These are phyloP conservation scores for Zizania latifolia DNA, from an alignment of 176 grass and related monocot genomes.

Conservation along the genomic window DNA sequence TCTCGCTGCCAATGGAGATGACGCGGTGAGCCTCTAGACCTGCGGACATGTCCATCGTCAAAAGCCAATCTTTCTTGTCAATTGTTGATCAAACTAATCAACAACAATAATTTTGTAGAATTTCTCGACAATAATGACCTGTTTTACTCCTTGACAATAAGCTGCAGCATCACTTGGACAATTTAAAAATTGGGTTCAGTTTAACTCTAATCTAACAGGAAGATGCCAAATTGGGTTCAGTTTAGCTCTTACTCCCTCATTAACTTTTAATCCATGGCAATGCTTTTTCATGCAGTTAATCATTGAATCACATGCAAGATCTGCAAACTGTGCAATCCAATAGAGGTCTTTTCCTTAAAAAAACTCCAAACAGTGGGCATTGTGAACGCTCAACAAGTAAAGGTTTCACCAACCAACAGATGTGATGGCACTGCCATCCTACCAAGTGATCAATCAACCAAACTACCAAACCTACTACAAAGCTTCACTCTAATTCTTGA, in stretches of 20 bases:
- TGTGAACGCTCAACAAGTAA: neutral
- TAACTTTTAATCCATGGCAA: neutral
- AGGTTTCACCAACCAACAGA: neutral
- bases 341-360: neutral
- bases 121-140: neutral
- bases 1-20: conserved; percentile 45
- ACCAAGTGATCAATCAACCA: neutral
- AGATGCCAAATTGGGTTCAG: too few relatives aligned
- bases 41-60: neutral
- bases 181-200: too few relatives aligned
- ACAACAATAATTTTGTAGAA: neutral
- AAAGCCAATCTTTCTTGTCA: neutral
- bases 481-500: neutral
- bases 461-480: neutral
- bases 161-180: neutral
- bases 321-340: neutral
- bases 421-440: neutral
- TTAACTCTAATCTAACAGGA: too few relatives aligned
- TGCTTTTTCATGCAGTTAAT: neutral
- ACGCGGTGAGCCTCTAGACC: conserved; percentile 4
- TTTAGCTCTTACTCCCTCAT: too few relatives aligned
- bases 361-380: neutral
- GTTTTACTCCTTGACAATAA: neutral
- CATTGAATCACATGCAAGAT: neutral
- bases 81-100: neutral